Conservation (phyloP, 2,329 filamentous ascomycete genomes). For the Cercospora sp. region DNA sequence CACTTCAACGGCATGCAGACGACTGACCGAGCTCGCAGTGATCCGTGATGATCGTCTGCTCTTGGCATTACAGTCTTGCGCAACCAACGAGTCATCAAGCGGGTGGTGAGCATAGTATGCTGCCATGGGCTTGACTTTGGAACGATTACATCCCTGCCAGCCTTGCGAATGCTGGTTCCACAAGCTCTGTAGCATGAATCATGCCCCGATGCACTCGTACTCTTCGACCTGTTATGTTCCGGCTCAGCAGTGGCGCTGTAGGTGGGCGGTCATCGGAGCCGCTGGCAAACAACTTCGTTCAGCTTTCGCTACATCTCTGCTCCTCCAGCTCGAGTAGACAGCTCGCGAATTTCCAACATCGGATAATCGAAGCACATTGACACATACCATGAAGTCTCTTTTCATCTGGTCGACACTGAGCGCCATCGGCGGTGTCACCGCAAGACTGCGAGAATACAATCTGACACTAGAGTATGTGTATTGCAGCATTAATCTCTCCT, state of each 20-base stretch:
- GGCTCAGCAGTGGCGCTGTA: neutral
- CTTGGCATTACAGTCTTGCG: neutral
- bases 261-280: neutral
- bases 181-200: neutral
- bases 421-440: neutral
- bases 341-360: neutral
- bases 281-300: neutral
- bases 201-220: neutral
- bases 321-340: neutral
- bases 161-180: neutral
- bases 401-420: neutral
- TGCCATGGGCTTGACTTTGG: neutral
- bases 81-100: neutral
- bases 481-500: neutral
- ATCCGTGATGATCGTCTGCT: too few species aligned
- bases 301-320: neutral
- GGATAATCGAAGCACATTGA: neutral
- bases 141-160: neutral
- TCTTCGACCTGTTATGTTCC: neutral
- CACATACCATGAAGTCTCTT: neutral
- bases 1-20: neutral
- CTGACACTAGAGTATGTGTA: conserved; percentile 20
- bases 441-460: conserved; percentile 22
- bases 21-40: neutral
- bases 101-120: neutral